phyloP scores from a whole-genome alignment of 192 early-diverging fungal species.

The Gonapodya prolifera region DNA sequence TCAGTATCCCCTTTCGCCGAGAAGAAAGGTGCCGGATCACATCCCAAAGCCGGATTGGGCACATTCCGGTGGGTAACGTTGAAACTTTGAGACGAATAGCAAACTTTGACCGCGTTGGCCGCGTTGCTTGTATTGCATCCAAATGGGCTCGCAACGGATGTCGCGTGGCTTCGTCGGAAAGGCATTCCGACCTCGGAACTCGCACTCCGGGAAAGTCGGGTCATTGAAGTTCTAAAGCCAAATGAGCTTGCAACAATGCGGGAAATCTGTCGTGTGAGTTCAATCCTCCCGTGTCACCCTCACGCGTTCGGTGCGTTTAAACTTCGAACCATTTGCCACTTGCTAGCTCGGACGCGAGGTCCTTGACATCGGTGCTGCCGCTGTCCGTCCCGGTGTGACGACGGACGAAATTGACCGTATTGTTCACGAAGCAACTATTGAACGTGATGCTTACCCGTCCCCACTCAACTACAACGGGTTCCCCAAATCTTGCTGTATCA shows the following conservation, averaged over 20 bases:
- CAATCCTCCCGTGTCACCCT: not conserved
- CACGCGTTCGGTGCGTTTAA: not conserved
- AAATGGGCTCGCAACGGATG: slow-evolving; percentile 8
- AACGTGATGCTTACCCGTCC: slow-evolving; percentile 85
- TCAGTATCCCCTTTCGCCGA: slow-evolving; percentile 61
- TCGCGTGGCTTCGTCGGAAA: slow-evolving; percentile 14
- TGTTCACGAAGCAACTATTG: slow-evolving; percentile 88
- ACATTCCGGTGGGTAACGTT: slow-evolving; percentile 16
- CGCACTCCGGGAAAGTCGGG: slow-evolving; percentile 23
- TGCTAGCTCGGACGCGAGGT: slow-evolving; percentile 54
- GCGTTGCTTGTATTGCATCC: not conserved
- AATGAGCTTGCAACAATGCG: slow-evolving; percentile 74
- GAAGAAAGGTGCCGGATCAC: slow-evolving; percentile 44
- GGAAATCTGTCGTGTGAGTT: slow-evolving; percentile 53
- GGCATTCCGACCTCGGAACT: slow-evolving; percentile 18
- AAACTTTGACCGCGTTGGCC: not conserved
- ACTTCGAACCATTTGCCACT: slow-evolving; percentile 32
- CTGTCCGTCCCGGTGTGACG: slow-evolving; percentile 70
- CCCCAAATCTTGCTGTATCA: slow-evolving; percentile 91
- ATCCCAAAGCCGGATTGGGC: slow-evolving; percentile 67
- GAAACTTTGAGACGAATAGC: not conserved
- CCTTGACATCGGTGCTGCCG: slow-evolving; percentile 70
- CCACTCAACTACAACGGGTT: slow-evolving; percentile 93
- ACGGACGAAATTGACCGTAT: slow-evolving; percentile 94
- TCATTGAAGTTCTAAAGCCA: slow-evolving; percentile 51